Evolutionary conservation across 202 grass and related monocot species (phyloP).

Genomic region (Brachypodium distachyon): DNA sequence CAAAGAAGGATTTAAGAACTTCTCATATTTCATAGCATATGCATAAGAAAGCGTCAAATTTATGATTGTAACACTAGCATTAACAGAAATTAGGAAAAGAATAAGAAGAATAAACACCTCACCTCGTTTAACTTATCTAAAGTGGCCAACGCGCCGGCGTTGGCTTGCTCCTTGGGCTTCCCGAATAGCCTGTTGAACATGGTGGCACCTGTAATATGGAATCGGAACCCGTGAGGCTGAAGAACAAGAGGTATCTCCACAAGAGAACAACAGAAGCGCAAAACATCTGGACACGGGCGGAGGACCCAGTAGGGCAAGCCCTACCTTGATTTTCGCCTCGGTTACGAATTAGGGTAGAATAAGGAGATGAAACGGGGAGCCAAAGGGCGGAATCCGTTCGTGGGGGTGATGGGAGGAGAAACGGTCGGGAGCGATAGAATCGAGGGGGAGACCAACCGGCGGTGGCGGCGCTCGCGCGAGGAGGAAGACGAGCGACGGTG

Average conservation of each 20-base stretch:
- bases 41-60: background rate
- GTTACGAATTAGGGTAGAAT: too few species aligned
- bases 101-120: constrained; percentile 1
- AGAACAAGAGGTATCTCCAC: background rate
- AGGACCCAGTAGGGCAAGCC: too few species aligned
- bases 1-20: constrained; percentile 17
- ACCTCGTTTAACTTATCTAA: constrained; percentile 89
- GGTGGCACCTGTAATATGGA: constrained; percentile 4
- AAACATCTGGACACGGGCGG: too few species aligned
- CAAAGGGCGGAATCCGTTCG: too few species aligned
- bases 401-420: too few species aligned
- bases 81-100: background rate
- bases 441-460: too few species aligned
- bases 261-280: too few species aligned
- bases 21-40: background rate
- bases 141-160: constrained; percentile 69
- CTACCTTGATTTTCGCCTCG: too few species aligned
- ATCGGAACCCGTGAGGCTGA: constrained; percentile 19
- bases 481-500: too few species aligned
- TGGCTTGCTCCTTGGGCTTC: constrained; percentile 85
- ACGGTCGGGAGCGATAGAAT: too few species aligned
- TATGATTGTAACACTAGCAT: background rate
- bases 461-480: too few species aligned
- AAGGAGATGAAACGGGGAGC: too few species aligned
- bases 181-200: constrained; percentile 92